Evolutionary conservation across 495 filamentous ascomycete genomes (phyloP).

Genomic region (Aspergillus campestris): DNA sequence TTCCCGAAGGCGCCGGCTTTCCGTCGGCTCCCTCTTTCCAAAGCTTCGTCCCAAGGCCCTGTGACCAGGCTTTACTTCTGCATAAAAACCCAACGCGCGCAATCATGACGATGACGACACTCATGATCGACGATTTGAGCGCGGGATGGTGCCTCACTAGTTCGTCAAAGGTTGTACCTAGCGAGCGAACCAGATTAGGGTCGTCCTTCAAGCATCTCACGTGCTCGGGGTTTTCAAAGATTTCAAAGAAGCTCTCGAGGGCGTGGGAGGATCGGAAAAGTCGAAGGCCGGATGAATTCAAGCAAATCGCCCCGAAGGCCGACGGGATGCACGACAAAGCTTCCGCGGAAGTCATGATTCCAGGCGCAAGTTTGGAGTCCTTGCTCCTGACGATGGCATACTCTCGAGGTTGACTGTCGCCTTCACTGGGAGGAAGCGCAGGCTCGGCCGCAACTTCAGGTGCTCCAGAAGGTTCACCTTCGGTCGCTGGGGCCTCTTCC

Average conservation of each 20-base stretch:
- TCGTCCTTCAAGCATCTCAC: slow-evolving; percentile 73
- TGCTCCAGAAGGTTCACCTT: slow-evolving; percentile 14
- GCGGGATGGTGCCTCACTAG: slow-evolving; percentile 86
- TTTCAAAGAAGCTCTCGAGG: slow-evolving; percentile 79
- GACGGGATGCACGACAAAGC: slow-evolving; percentile 77
- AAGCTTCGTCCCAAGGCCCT: slow-evolving; percentile 72
- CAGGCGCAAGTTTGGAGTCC: slow-evolving; percentile 48
- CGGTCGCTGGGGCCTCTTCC: slow-evolving; percentile 19
- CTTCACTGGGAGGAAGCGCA: slow-evolving; percentile 8
- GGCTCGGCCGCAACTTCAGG: slow-evolving; percentile 8
- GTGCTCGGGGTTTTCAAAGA: slow-evolving; percentile 87
- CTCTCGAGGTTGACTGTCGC: slow-evolving; percentile 17
- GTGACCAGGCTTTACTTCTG: slow-evolving; percentile 52
- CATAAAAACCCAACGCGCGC: slow-evolving; percentile 65
- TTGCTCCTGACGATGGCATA: slow-evolving; percentile 28
- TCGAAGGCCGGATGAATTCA: slow-evolving; percentile 81
- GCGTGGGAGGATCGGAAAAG: slow-evolving; percentile 79
- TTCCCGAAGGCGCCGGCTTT: slow-evolving; percentile 21
- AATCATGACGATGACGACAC: slow-evolving; percentile 75
- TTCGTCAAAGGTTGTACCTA: slow-evolving; percentile 88
- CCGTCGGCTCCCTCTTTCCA: slow-evolving; percentile 48
- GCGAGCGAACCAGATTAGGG: slow-evolving; percentile 38
- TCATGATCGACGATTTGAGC: slow-evolving; percentile 69
- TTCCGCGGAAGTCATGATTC: slow-evolving; percentile 77
- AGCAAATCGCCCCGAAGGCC: slow-evolving; percentile 87